Base-by-base conservation (phyloP, 2,329 filamentous ascomycete genomes). In the Pseudocercospora vitis region DNA sequence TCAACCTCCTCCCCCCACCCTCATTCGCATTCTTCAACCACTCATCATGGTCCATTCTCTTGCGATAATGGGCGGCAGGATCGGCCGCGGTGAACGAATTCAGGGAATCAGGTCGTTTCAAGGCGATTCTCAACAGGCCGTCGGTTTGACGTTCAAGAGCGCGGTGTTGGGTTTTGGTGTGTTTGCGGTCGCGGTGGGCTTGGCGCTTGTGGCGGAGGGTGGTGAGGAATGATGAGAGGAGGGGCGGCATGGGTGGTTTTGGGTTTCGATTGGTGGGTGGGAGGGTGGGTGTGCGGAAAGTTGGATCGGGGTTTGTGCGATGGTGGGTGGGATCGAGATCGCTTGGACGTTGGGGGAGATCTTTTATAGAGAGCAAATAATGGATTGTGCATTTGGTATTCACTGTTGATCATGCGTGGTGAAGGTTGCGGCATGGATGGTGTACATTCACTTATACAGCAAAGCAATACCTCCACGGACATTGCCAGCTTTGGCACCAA, bases 121-220 rank as follows among this genome's bases (percentile, higher is more conserved):
- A 33, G 5, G 53, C 53, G 7, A 55, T 55, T 3, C 53, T 39
- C 4, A 55, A 37, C 9, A 55, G 8, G 4, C 48, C 47, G n/a
- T 50, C 33, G 7, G 29, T 48, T 32, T 51, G 53, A 12, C 53
- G 23, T n/a, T 55, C 53, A 18, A 48, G 42, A 19, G 51, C 53
- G 1, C 53, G 32, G 16, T 42, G 33, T 2, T 39, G 39, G 0
- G 31, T 32, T 24, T 51, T 51, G 9, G 28, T 24, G 26, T 23
- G 21, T 31, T 45, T 35, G 40, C 48, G 44, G 3, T 42, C 40
- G 14, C 39, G 44, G 18, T 37, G 52, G 12, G 18, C 26, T 28
- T 31, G 19, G 21, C 32, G 53, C 9, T 29, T 51, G 5, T 48
- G 16, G n/a, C 21, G 45, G 12, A 47, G 33, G 4, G 16, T 16